phyloP scores from a whole-genome alignment of 2,329 filamentous ascomycete species.

The Xylariaceae sp. region DNA sequence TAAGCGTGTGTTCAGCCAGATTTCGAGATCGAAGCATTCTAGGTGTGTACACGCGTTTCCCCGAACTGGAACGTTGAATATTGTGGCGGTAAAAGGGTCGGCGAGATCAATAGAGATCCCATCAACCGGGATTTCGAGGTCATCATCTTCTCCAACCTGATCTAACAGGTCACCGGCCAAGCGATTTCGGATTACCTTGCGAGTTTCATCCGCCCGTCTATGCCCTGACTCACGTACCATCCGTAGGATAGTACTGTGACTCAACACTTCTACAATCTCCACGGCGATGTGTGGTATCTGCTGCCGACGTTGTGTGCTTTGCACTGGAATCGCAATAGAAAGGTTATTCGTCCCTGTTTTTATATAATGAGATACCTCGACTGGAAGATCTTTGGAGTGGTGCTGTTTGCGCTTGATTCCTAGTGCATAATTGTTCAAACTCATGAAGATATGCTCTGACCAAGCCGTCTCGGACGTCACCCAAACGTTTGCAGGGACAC shows the following conservation, averaged over 20 bases:
- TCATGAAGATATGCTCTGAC: slow-evolving; percentile 73
- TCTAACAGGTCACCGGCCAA: slow-evolving; percentile 42
- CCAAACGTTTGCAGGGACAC: slow-evolving; percentile 62
- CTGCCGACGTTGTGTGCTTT: slow-evolving; percentile 22
- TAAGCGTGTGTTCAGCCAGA: slow-evolving; percentile 73
- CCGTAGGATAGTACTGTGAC: slow-evolving; percentile 51
- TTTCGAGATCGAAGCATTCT: slow-evolving; percentile 89
- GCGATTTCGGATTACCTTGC: slow-evolving; percentile 60
- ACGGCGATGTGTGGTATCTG: slow-evolving; percentile 69
- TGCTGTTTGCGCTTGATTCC: slow-evolving; percentile 70
- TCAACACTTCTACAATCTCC: slow-evolving; percentile 68
- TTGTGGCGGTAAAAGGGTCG: slow-evolving; percentile 68
- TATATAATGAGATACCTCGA: slow-evolving; percentile 72
- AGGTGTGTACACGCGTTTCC: slow-evolving; percentile 73
- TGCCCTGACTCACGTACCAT: slow-evolving; percentile 46
- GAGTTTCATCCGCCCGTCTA: slow-evolving; percentile 55
- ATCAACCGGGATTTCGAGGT: slow-evolving; percentile 63
- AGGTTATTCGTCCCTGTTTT: slow-evolving; percentile 66
- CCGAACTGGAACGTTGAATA: slow-evolving; percentile 76
- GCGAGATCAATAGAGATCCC: slow-evolving; percentile 67
- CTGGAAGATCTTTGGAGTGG: slow-evolving; percentile 75
- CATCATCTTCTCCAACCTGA: slow-evolving; percentile 60
- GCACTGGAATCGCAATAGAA: slow-evolving; percentile 52
- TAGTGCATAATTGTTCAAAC: slow-evolving; percentile 67
- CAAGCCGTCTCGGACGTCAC: slow-evolving; percentile 67